Evolutionary conservation across 148 eudicot genomes (phyloP).

Genomic region (Silene conica): DNA sequence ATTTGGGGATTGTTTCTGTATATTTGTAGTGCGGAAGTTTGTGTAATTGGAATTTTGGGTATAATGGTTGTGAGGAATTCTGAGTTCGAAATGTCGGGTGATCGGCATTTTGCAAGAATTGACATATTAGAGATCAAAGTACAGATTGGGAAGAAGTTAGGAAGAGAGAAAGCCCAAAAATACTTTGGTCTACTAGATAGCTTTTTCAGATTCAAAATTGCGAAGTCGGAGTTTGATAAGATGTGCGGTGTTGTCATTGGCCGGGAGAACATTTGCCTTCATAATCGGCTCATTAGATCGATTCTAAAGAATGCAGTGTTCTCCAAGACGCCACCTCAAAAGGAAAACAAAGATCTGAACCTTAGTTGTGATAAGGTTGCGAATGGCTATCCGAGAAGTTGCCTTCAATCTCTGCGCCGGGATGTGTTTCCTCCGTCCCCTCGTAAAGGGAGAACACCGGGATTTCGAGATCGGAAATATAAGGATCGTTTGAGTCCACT

Average conservation of each 20-base stretch:
- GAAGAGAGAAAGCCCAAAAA: constrained; percentile 46
- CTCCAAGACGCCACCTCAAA: constrained; percentile 53
- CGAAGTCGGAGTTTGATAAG: constrained; percentile 56
- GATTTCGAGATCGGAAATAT: constrained; percentile 43
- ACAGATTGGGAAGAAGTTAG: constrained; percentile 51
- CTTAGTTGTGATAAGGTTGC: constrained; percentile 37
- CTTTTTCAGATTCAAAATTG: constrained; percentile 39
- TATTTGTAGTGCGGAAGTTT: constrained; percentile 9
- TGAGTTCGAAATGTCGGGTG: constrained; percentile 39
- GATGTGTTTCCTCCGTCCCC: constrained; percentile 54
- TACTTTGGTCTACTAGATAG: constrained; percentile 52
- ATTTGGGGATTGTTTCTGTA: constrained; percentile 21
- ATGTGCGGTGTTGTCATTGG: constrained; percentile 48
- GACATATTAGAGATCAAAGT: constrained; percentile 49
- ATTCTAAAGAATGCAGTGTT: constrained; percentile 55
- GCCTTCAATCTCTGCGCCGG: constrained; percentile 50
- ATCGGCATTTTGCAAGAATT: constrained; percentile 51
- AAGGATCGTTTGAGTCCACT: constrained; percentile 69
- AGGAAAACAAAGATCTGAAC: constrained; percentile 23
- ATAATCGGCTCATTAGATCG: constrained; percentile 61
- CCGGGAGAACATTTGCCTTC: constrained; percentile 59
- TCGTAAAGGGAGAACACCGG: constrained; percentile 53
- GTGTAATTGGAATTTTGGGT: constrained; percentile 11
- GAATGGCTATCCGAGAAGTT: constrained; percentile 52
- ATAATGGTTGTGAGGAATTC: constrained; percentile 27